Conservation (phyloP, 1,139 yeast genomes). For the Geotrichum aggregatum region DNA sequence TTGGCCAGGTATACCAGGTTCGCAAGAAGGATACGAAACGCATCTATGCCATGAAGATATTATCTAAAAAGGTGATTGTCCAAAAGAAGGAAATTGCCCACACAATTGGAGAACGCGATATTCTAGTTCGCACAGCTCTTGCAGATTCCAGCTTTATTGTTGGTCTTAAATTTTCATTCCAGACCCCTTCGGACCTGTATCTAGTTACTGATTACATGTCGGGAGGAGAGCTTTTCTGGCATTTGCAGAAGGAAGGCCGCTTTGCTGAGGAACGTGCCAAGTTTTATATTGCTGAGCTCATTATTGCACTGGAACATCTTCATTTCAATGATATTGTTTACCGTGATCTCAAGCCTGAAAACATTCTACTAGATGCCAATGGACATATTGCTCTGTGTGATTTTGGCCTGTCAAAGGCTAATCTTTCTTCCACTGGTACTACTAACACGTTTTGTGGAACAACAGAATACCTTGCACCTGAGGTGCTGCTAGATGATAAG, state of each 20-base stretch:
- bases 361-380: conserved; percentile 86
- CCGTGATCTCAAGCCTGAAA: conserved; percentile 93
- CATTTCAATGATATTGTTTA: conserved; percentile 92
- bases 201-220: conserved; percentile 96
- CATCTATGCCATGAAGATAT: conserved; percentile 94
- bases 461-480: conserved; percentile 95
- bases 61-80: conserved; percentile 89
- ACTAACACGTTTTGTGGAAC: conserved; percentile 98
- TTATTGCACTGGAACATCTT: conserved; percentile 83
- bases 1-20: conserved; percentile 96
- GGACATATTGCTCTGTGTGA: conserved; percentile 97
- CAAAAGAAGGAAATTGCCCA: conserved; percentile 96
- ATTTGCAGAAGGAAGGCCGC: conserved; percentile 91
- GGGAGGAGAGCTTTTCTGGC: conserved; percentile 98
- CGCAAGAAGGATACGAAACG: conserved; percentile 82
- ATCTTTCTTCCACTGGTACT: conserved; percentile 79
- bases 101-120: conserved; percentile 94
- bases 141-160: conserved; percentile 88
- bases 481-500: conserved; percentile 81
- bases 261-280: conserved; percentile 89
- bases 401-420: conserved; percentile 93
- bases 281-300: conserved; percentile 92
- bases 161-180: conserved; percentile 90
- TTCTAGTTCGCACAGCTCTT: conserved; percentile 78
- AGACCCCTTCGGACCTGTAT: conserved; percentile 86